Percentiles rank a stretch among this genome's conserved stretches.
phyloP scores from a whole-genome alignment of 805 yeast species.

The Yarrowia divulgata region DNA sequence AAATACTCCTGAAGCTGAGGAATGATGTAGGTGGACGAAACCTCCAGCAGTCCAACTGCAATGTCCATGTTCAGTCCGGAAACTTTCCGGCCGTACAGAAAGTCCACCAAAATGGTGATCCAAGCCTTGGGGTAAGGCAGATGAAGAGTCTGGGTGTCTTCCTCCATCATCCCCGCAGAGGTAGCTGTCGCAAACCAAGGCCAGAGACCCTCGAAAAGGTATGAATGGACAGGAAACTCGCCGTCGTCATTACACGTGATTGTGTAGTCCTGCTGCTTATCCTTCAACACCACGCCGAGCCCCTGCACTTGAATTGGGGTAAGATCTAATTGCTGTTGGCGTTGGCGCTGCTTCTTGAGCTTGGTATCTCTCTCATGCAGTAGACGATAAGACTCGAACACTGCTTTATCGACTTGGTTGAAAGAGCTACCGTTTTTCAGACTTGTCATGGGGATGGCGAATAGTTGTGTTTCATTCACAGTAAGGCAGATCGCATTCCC shows the following conservation, averaged over 20 bases:
- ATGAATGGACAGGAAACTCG: not conserved
- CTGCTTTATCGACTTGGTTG: no score
- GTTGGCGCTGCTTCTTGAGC: no score
- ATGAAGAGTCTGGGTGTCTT: not conserved
- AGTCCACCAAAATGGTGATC: not conserved
- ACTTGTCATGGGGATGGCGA: no score
- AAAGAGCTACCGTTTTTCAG: no score
- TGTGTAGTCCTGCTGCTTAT: not conserved
- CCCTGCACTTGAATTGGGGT: not conserved
- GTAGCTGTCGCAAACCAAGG: not conserved
- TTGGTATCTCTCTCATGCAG: no score
- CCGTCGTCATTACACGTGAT: not conserved
- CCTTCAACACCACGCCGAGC: not conserved
- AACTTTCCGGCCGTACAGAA: not conserved
- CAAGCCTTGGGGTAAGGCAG: not conserved
- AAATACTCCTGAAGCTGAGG: not conserved
- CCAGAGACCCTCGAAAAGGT: not conserved
- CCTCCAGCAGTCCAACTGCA: not conserved
- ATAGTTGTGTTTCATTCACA: no score
- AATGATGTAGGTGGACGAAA: not conserved
- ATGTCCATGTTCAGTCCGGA: not conserved
- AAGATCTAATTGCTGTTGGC: no score
- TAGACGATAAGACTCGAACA: no score
- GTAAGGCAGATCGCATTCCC: no score
- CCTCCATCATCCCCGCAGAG: not conserved